Conservation (phyloP, 352 stramenopile genomes). For the Pythium coloratum region DNA sequence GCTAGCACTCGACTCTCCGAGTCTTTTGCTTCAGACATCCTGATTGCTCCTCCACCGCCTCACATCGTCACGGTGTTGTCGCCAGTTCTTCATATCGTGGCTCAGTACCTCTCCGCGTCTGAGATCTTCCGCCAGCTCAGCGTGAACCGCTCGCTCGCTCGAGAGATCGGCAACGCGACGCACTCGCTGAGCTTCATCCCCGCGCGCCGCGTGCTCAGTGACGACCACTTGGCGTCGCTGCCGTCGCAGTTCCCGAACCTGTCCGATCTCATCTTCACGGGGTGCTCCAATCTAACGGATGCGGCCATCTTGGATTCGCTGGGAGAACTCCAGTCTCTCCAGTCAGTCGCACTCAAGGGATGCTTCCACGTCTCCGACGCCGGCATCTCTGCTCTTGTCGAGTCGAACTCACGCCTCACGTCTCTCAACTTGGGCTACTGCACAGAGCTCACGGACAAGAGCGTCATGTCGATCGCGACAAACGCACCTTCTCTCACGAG, state of each 20-base stretch:
- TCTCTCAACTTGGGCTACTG: constrained; percentile 79
- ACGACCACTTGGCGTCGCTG: constrained; percentile 45
- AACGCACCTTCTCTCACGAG: constrained; percentile 41
- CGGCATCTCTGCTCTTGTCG: constrained; percentile 23
- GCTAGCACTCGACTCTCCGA: constrained; percentile 6
- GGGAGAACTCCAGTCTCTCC: constrained; percentile 36
- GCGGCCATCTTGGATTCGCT: constrained; percentile 39
- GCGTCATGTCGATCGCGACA: constrained; percentile 45
- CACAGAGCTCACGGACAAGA: constrained; percentile 66
- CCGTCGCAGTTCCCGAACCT: constrained; percentile 50
- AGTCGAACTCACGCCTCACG: constrained; percentile 38
- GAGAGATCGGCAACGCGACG: constrained; percentile 46
- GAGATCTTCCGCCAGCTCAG: constrained; percentile 59
- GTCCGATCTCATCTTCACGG: constrained; percentile 57
- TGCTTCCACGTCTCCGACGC: constrained; percentile 64
- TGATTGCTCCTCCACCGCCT: not conserved
- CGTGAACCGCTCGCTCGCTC: constrained; percentile 42
- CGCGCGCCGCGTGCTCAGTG: constrained; percentile 39
- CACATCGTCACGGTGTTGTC: constrained; percentile 24
- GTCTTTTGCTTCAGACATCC: not conserved
- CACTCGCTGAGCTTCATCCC: constrained; percentile 59
- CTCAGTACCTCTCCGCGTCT: constrained; percentile 42
- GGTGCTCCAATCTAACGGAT: constrained; percentile 62
- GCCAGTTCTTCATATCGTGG: constrained; percentile 49
- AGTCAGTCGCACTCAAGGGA: constrained; percentile 57